phyloP scores from a whole-genome alignment of 768 basidiomycete species.

The Russula earlei region DNA sequence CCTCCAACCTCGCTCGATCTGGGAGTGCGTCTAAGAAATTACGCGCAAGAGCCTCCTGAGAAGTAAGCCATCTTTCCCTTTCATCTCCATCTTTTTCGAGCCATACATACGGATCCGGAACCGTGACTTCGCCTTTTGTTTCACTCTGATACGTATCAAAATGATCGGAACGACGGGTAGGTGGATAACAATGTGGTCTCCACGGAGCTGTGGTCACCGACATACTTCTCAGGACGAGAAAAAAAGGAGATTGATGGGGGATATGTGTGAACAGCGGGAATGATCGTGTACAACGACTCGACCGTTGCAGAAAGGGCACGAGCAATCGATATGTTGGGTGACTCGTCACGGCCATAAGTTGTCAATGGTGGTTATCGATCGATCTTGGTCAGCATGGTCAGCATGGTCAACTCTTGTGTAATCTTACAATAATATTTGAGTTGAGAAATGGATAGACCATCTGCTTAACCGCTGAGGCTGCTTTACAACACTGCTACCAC shows the following conservation, averaged over 20 bases:
- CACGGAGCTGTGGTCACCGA: constrained; percentile 32
- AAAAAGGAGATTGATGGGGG: neutral
- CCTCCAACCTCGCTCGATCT: constrained; percentile 49
- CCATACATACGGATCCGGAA: constrained; percentile 70
- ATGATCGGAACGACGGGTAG: constrained; percentile 54
- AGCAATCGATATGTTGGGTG: too few species aligned
- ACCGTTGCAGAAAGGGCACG: neutral
- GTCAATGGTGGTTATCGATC: too few species aligned
- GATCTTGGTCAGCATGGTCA: too few species aligned
- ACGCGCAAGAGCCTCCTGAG: constrained; percentile 51
- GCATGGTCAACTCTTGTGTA: too few species aligned
- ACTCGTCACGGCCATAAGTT: too few species aligned
- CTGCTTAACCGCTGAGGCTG: too few species aligned
- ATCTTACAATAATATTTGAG: too few species aligned
- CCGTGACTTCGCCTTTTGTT: constrained; percentile 47
- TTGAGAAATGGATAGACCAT: too few species aligned
- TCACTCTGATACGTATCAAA: constrained; percentile 62
- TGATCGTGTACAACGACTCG: neutral
- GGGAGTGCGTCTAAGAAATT: constrained; percentile 52
- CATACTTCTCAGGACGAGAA: constrained; percentile 16
- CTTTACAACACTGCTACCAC: too few species aligned
- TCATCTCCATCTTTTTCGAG: constrained; percentile 56
- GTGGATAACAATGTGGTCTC: constrained; percentile 52
- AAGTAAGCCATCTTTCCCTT: constrained; percentile 53
- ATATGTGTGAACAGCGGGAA: neutral